Conservation (phyloP, 2,329 filamentous ascomycete species). For the Hymenoscyphus albidus region DNA sequence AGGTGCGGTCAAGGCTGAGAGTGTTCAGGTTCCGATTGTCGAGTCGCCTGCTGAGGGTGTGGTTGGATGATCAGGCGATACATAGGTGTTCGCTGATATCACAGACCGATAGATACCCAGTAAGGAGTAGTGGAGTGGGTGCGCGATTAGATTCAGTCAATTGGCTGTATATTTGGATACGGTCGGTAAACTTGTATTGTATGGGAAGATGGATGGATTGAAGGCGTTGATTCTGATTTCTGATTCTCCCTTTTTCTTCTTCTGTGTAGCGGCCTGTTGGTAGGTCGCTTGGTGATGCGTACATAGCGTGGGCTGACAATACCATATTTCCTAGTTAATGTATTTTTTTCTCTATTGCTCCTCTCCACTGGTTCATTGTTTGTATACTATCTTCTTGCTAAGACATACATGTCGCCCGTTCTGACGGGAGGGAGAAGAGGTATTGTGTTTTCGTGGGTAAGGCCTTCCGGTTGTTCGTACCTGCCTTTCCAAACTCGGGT, state of each 20-base stretch:
- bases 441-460: too few relatives aligned
- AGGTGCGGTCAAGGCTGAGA: background rate
- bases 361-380: background rate
- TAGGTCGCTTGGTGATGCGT: background rate
- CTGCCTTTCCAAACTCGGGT: too few relatives aligned
- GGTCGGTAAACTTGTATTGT: conserved; percentile 2
- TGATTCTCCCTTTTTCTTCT: background rate
- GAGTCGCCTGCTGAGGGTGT: background rate
- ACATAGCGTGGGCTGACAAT: conserved; percentile 14
- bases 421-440: too few relatives aligned
- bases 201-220: background rate
- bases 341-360: background rate
- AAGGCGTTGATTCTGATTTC: conserved; percentile 1
- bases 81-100: background rate
- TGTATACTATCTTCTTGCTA: too few relatives aligned
- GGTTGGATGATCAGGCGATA: background rate
- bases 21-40: background rate
- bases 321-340: conserved; percentile 5
- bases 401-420: too few relatives aligned
- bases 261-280: background rate
- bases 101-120: too few relatives aligned
- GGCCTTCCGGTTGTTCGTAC: too few relatives aligned
- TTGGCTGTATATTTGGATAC: background rate
- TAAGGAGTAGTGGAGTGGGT: background rate
- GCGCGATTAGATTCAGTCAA: background rate